Evolutionary conservation across 1,139 yeast species (phyloP), one percentile per base, ranked within the genome.

Genomic region (Kodamaea derodonti): DNA sequence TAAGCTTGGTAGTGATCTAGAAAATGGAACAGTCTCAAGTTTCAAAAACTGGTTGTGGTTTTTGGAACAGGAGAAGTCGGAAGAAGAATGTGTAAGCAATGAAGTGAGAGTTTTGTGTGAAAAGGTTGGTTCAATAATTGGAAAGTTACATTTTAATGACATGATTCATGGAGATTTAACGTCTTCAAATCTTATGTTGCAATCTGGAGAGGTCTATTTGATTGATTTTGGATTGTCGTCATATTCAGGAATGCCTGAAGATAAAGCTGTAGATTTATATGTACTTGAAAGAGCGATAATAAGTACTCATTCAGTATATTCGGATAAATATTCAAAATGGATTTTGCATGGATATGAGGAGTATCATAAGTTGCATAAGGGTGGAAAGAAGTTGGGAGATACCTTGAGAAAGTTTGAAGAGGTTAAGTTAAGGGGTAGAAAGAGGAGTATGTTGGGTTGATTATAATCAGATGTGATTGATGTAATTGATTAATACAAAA

Each of bases 111-210:
- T 43, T 0, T 62, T 76, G 2, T 59, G 83, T 42, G 41, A 41
- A 5, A 53, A 57, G 14, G 87, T 85, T 2, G 99, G 98, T 0
- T 51, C 53, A 27, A 73, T 79, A 38, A 75, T 94, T 31, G 97
- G 84, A 0, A 56, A 69, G 35, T 62, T 92, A 48, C 99, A 94
- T 59, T 52, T 72, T 44, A 69, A 77, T 41, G 95, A 87, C 44
- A 76, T 86, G 60, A 80, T 88, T 20, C 99, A 94, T 55, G 98
- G 99, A 1, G 99, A 94, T 54, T 68, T 94, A 49, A 94, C 99
- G 0, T 80, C 94, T 17, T 88, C 97, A 0, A 94, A 94, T 52
- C 75, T 90, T 20, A 72, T 94, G 32, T 56, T 90, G 9, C 69
- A 69, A 20, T 42, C 38, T 4, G 34, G 27, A 50, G 54, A 48